Evolutionary conservation across 352 stramenopile species (phyloP), one percentile per base, ranked within the genome.

Genomic region (Globisporangium sylvaticum): DNA sequence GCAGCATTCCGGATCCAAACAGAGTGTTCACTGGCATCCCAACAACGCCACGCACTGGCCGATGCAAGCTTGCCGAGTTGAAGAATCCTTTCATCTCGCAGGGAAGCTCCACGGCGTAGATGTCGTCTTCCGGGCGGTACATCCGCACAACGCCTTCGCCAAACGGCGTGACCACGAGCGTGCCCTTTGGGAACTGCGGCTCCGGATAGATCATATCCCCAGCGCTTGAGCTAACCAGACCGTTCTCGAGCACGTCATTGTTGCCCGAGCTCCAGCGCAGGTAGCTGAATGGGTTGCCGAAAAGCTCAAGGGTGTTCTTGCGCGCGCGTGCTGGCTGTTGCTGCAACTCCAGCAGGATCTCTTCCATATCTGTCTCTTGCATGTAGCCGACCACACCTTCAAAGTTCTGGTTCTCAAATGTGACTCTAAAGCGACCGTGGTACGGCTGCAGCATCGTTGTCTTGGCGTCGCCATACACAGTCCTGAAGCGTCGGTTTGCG

Each of bases 271-370:
- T 71, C 67, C 75, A 77, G 25, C 78, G 75, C 25, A 94, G 69
- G 64, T 94, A 92, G 57, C 74, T 89, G 46, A 91, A 88, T 29
- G 84, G 81, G 37, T 85, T 89, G 8, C 80, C 85, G 15, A 94
- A 69, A 48, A 94, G 55, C 64, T 94, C 85, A 3, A 92, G 54
- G 5, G 81, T 92, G 62, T 94, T 92, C 18, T 81, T 83, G 29
- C 82, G 77, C 25, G 39, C 63, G 12, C 59, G 55, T 20, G 55
- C 55, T 31, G 55, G 55, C 9, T 60, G 54, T 9, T 27, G 54
- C 29, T 60, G 27, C 9, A n/a, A 14, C 10, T 70, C 74, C 15
- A 70, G 64, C 3, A 83, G 53, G 42, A 50, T 50, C 18, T 91
- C 85, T 3, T 75, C 83, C 1, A 77, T 64, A 0, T 70, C 65